Base-by-base conservation (phyloP, 768 basidiomycete species). In the Leucosporidium scottii region DNA sequence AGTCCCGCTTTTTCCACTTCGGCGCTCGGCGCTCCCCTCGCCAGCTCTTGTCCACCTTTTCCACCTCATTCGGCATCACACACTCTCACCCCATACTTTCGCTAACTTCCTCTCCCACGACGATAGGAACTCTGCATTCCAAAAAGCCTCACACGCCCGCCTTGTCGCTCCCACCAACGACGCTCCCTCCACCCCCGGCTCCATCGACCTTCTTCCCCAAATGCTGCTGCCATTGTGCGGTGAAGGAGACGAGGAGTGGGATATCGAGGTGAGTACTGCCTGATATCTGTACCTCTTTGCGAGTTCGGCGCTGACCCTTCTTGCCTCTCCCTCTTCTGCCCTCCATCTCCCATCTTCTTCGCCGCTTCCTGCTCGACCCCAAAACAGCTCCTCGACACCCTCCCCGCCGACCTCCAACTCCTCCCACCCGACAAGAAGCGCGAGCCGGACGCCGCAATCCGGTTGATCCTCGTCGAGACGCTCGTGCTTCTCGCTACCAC, bases 401-500 rank as follows among this genome's bases (percentile, higher is more conserved):
- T 99, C 0, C 92, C 88, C 0, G 80, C 85, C 18, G 84, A 87
- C 0, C 81, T 97, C 17, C 96, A 99, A 77, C 88, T 98, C 79
- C 84, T 96, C 5, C 89, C 91, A 1, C 81, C 86, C 0, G 86
- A 86, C 17, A 99, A 99, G 78, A 83, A 79, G 65, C 85, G 96
- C 36, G 96, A 99, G 75, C 75, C 82, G 3, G 93, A 98, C 75
- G 73, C 85, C 0, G 83, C 81, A 3, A 82, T 97, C 58, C 85
- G 94, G 0, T 80, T 90, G 59, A 90, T 85, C 31, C 87, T 89
- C 74, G 81, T 97, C n/a, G 94, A 98, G 79, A 89, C 91, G 0
- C 80, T 99, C 25, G 83, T 97, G 0, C 79, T 99, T 51, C 81
- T 98, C 0, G 93, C 90, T 71, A 91, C 92, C 15, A 93, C 90